Conservation (phyloP, 2,329 filamentous ascomycete species). For the Aspergillus pseudonomiae region DNA sequence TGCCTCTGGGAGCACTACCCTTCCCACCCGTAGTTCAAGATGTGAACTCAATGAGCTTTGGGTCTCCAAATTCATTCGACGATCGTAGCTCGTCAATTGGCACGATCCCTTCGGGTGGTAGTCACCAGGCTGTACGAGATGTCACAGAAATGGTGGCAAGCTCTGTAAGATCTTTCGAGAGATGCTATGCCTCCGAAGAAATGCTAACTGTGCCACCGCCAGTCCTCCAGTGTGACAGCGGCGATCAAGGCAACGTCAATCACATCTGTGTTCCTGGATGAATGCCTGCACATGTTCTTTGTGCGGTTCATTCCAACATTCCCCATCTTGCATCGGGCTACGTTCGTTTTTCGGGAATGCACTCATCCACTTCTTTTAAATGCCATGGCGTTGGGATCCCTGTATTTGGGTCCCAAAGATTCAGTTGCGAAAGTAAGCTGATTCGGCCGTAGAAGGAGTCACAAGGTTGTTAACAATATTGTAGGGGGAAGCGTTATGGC, state of each 20-base stretch:
- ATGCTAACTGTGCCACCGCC: conserved; percentile 4
- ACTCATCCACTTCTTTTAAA: conserved; percentile 48
- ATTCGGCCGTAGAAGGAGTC: not conserved
- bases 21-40: conserved; percentile 39
- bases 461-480: not conserved
- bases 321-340: conserved; percentile 49
- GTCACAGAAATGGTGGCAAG: conserved; percentile 49
- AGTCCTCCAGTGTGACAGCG: conserved; percentile 50
- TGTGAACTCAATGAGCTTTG: conserved; percentile 34
- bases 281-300: conserved; percentile 53
- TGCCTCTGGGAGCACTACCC: conserved; percentile 46
- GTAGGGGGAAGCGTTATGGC: conserved; percentile 49
- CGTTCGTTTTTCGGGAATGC: conserved; percentile 50
- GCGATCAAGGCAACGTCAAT: conserved; percentile 48
- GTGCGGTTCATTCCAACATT: conserved; percentile 51
- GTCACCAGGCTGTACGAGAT: conserved; percentile 49
- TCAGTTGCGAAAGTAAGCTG: conserved; percentile 41
- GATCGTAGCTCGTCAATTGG: conserved; percentile 42
- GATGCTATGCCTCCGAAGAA: not conserved
- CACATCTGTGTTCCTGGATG: conserved; percentile 51
- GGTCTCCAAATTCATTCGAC: conserved; percentile 41
- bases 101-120: conserved; percentile 44
- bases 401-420: conserved; percentile 49
- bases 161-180: conserved; percentile 36
- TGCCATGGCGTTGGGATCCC: conserved; percentile 50